phyloP scores from a whole-genome alignment of 768 basidiomycete species.

The Boletus insuetus region DNA sequence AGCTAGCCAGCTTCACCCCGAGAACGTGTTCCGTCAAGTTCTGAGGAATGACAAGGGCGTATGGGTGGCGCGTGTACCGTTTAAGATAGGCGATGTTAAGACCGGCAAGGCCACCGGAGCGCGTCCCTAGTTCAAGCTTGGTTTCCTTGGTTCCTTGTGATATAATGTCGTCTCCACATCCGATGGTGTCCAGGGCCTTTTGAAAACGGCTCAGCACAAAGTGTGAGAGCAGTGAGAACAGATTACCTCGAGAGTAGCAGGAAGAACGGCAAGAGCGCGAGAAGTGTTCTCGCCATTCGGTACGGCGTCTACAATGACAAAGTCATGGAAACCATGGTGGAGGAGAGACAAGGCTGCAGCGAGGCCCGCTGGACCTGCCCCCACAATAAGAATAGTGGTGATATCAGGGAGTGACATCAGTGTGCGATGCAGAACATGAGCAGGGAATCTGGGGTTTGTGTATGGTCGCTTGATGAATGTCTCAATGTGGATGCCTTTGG shows the following conservation, averaged over 20 bases:
- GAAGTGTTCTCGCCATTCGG: constrained; percentile 38
- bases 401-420: constrained; percentile 31
- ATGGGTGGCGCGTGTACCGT: constrained; percentile 45
- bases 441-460: not conserved
- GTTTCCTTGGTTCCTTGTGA: constrained; percentile 35
- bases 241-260: constrained; percentile 52
- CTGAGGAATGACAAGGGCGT: constrained; percentile 44
- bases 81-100: constrained; percentile 37
- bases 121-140: constrained; percentile 30
- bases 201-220: not conserved
- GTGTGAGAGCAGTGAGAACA: not conserved
- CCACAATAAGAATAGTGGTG: constrained; percentile 48
- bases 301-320: constrained; percentile 44
- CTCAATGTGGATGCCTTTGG: no score
- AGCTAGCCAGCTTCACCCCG: constrained; percentile 28
- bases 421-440: not conserved
- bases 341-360: constrained; percentile 46
- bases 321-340: constrained; percentile 39
- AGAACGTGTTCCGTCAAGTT: constrained; percentile 44
- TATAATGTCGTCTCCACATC: constrained; percentile 40
- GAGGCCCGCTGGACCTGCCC: constrained; percentile 51
- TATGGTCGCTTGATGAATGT: no score
- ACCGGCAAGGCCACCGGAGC: constrained; percentile 24
- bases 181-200: constrained; percentile 44
- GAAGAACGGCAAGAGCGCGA: constrained; percentile 48